phyloP scores from a whole-genome alignment of 2,329 filamentous ascomycete species.

The Talaromyces pinophilus region DNA sequence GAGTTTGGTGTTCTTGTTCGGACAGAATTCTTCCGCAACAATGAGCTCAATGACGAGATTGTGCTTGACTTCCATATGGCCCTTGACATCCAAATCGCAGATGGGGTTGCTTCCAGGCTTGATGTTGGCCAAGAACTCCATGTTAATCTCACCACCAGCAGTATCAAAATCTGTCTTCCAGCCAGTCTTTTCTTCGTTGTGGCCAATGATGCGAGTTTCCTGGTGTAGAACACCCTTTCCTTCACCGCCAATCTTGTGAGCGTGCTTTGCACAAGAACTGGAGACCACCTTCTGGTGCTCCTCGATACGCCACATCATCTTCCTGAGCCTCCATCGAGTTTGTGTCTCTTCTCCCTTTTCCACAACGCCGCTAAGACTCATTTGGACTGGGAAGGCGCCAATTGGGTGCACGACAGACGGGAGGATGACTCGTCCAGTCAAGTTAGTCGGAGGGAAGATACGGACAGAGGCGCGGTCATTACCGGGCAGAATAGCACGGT shows the following conservation, averaged over 20 bases:
- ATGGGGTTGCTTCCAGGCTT: constrained; percentile 65
- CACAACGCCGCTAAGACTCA: constrained; percentile 84
- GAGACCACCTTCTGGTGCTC: constrained; percentile 80
- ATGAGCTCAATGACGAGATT: constrained; percentile 89
- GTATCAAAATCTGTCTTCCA: constrained; percentile 81
- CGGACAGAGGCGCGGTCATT: constrained; percentile 85
- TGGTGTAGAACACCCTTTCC: constrained; percentile 72
- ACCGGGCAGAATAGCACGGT: constrained; percentile 76
- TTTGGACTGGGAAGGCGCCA: constrained; percentile 73
- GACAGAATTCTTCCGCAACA: constrained; percentile 83
- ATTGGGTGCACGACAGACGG: constrained; percentile 83
- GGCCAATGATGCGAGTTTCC: constrained; percentile 74
- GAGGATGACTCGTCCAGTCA: constrained; percentile 81
- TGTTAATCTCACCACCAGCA: constrained; percentile 72
- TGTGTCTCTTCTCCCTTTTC: constrained; percentile 68
- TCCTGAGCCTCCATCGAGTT: constrained; percentile 85
- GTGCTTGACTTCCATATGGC: constrained; percentile 79
- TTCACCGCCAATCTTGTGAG: constrained; percentile 62
- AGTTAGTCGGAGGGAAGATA: constrained; percentile 93
- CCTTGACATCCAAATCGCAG: constrained; percentile 73
- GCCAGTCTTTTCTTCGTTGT: constrained; percentile 77
- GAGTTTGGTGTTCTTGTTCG: constrained; percentile 68
- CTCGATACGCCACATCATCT: constrained; percentile 89
- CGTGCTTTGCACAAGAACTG: constrained; percentile 76
- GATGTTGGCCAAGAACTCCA: constrained; percentile 71